Evolutionary conservation across 1,284 basidiomycete species (phyloP), one percentile per base, ranked within the genome.

Genomic region (Cerioporus squamosus): DNA sequence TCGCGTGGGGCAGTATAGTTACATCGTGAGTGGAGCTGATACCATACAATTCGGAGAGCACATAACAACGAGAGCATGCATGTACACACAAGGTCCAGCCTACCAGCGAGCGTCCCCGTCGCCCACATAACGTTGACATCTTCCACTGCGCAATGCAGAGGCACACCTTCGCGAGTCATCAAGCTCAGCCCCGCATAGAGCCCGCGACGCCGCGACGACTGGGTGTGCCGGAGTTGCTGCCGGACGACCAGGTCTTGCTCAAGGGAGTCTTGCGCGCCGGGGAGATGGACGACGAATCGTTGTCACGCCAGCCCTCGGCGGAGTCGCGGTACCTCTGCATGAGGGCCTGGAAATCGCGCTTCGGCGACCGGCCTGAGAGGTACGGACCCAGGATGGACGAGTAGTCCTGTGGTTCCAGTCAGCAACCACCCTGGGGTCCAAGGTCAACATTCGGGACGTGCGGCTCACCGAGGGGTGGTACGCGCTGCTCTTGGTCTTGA

Each of bases 281-380:
- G 5, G 54, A 39, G 36, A 43, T 40, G 29, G 42, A 39, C 24
- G 42, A 45, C 36, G 49, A 12, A 24, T 52, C 57, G n/a, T n/a
- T n/a, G 51, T 58, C 57, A 47, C 57, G 57, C 57, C 51, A 53
- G 46, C 57, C 57, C 29, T 58, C 51, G 24, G 57, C 57, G 20
- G 57, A 62, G 3, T 61, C 59, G 45, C 62, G 59, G 57, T 61
- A 64, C 55, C 61, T 61, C 50, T 64, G 57, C 48, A 64, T 53
- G 52, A 64, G 62, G 38, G 59, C 62, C 43, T 56, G 57, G 59
- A 64, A 64, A 52, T 64, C 62, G 52, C 62, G 59, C 59, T 59
- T 64, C 42, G 59, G 49, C 54, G 44, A 2, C 59, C 56, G 0
- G 57, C 55, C 61, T 22, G 55, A 50, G 29, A 63, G 52, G 38